phyloP scores from a whole-genome alignment of 495 filamentous ascomycete genomes.

The Neurospora tetrasperma region DNA sequence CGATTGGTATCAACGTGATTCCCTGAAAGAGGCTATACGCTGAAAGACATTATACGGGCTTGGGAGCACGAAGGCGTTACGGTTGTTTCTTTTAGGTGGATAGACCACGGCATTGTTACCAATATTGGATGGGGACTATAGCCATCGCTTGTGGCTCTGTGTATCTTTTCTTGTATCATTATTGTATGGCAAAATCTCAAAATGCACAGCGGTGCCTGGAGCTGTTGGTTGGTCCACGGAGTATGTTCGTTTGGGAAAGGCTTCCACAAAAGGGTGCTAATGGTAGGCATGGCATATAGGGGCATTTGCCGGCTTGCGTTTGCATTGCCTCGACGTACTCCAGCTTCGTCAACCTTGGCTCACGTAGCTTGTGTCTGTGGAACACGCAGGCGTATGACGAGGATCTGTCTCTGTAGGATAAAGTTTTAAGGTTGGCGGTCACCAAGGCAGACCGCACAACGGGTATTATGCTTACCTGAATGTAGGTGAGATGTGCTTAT shows the following conservation, averaged over 20 bases:
- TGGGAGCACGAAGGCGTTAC: conserved; percentile 15
- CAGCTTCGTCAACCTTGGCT: neutral
- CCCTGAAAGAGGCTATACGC: conserved; percentile 34
- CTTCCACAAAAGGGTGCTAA: neutral
- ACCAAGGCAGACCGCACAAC: neutral
- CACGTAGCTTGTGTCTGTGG: neutral
- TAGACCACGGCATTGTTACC: neutral
- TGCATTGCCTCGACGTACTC: neutral
- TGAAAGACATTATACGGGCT: neutral
- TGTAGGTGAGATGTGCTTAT: neutral
- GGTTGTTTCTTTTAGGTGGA: conserved; percentile 14
- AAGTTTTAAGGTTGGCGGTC: neutral
- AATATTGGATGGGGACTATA: neutral
- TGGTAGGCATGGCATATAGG: neutral
- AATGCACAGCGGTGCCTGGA: neutral
- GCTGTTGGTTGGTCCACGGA: neutral
- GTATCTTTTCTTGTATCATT: conserved; percentile 3
- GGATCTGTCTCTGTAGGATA: neutral
- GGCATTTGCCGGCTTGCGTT: neutral
- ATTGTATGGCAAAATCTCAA: conserved; percentile 3
- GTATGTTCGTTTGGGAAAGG: neutral
- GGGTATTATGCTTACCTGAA: neutral
- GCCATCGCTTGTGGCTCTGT: conserved; percentile 3
- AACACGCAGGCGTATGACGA: neutral
- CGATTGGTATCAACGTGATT: conserved; percentile 73